These are phyloP conservation scores for Akanthomyces dipterigenus DNA, from an alignment of 2,329 filamentous ascomycete genomes.

Conservation along the genomic window DNA sequence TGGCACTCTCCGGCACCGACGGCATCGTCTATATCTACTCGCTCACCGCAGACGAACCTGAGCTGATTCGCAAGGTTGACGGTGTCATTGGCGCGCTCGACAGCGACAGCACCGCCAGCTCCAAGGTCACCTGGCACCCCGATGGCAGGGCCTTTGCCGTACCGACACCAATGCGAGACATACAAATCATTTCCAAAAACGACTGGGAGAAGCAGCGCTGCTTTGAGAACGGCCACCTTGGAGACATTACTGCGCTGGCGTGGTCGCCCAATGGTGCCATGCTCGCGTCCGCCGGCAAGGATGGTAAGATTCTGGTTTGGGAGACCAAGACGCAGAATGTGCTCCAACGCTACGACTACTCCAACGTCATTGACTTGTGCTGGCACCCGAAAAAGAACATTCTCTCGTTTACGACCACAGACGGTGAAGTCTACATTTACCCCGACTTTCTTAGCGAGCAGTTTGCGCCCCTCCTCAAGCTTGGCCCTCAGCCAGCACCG, in stretches of 20 bases:
- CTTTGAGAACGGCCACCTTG: slow-evolving; percentile 74
- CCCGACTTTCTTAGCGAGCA: slow-evolving; percentile 59
- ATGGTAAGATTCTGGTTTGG: slow-evolving; percentile 73
- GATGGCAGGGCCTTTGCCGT: slow-evolving; percentile 87
- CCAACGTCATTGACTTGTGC: slow-evolving; percentile 75
- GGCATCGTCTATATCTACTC: slow-evolving; percentile 89
- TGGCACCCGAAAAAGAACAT: slow-evolving; percentile 92
- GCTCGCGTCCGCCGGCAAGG: slow-evolving; percentile 63
- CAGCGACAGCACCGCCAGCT: slow-evolving; percentile 63
- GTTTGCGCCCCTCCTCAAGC: slow-evolving; percentile 47
- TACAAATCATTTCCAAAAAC: slow-evolving; percentile 78
- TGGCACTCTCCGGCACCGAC: slow-evolving; percentile 80
- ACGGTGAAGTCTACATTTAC: slow-evolving; percentile 90
- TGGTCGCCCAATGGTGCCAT: slow-evolving; percentile 96
- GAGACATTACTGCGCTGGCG: slow-evolving; percentile 76
- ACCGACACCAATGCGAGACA: slow-evolving; percentile 72
- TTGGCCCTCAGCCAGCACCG: slow-evolving; percentile 66
- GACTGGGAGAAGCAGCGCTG: slow-evolving; percentile 83
- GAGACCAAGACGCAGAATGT: slow-evolving; percentile 82
- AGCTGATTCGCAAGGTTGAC: slow-evolving; percentile 76
- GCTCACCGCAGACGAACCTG: slow-evolving; percentile 67
- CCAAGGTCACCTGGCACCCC: slow-evolving; percentile 81
- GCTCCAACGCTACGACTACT: slow-evolving; percentile 69
- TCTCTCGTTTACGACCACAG: slow-evolving; percentile 82
- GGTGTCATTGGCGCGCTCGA: slow-evolving; percentile 77